A percentile compares a stretch with the other conserved stretches of the same genome.
These are phyloP conservation scores for Breynia disticha DNA, from an alignment of 441 rosid genomes.

Conservation along the genomic window DNA sequence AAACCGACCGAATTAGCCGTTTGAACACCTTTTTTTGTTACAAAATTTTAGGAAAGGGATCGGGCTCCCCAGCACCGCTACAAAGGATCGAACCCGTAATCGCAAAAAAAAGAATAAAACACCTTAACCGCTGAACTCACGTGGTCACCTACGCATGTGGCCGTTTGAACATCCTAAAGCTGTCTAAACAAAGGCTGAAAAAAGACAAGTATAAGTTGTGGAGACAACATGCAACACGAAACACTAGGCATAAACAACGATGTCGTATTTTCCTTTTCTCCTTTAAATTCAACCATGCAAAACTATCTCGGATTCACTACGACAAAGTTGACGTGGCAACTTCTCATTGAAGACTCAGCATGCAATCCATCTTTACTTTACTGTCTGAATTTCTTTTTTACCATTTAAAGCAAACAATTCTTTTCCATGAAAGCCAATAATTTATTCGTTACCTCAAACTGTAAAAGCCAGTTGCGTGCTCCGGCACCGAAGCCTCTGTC, in stretches of 20 bases:
- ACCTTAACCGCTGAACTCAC: no score
- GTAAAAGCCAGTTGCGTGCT: slow-evolving; percentile 68
- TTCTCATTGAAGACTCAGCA: neutral
- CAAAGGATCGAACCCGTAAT: no score
- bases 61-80: no score
- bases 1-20: no score
- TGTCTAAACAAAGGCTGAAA: no score
- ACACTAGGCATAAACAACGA: slow-evolving; percentile 13
- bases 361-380: neutral
- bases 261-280: slow-evolving; percentile 10
- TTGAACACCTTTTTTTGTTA: no score
- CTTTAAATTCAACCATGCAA: slow-evolving; percentile 8
- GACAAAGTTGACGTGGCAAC: neutral
- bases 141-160: no score
- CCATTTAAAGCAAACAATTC: no score
- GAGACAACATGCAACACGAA: slow-evolving; percentile 6
- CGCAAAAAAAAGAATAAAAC: no score
- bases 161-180: no score
- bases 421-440: neutral
- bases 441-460: slow-evolving; percentile 68
- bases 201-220: no score
- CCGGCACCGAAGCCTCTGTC: slow-evolving; percentile 82
- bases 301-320: neutral
- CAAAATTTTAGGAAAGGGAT: no score
- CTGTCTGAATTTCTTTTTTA: neutral